Evolutionary conservation across 352 stramenopile species (phyloP), one percentile per base, ranked within the genome.

Genomic region (Aphanomyces euteiches): DNA sequence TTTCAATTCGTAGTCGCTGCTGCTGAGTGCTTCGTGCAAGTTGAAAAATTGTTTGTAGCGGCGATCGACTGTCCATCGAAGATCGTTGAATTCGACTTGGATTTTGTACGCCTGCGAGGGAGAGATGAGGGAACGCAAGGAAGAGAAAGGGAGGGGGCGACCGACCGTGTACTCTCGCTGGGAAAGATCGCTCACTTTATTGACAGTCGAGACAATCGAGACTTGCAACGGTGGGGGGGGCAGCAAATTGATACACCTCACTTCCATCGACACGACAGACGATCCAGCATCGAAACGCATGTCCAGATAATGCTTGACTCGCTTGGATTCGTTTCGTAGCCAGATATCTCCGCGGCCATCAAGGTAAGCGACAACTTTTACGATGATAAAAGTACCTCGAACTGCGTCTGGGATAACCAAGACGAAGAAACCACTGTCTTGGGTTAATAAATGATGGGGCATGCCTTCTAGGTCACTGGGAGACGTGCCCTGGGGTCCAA

Each of bases 181-280:
- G 3, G 85, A 90, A 0, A 94, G 72, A 66, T 94, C 86, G 67
- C 86, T 94, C 28, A 90, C 73, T 74, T 88, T 90, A 71, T 77
- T 90, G 66, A 87, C 87, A n/a, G 81, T 89, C n/a, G 72, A 65
- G 0, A 79, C 73, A 53, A 94, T 91, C 1, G 68, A 68, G 15
- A 94, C 61, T 48, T 88, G 64, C 28, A 92, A 74, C 21, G 76
- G 85, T 17, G 86, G 83, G 12, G 83, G 78, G 4, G 86, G 86
- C 82, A 92, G 90, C 45, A 68, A 61, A 63, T 85, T 84, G 17
- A 84, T 64, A 5, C 76, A 72, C 15, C 54, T 28, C 2, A 73
- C 45, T 38, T 59, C 19, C 34, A 54, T 21, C 6, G 15, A 34
- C 5, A 59, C 28, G 5, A 70, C 64, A 15, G 64, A 59, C 36